A percentile compares a stretch with the other conserved stretches of the same genome.
phyloP scores from a whole-genome alignment of 2,329 filamentous ascomycete species.

The Juglanconis juglandina region DNA sequence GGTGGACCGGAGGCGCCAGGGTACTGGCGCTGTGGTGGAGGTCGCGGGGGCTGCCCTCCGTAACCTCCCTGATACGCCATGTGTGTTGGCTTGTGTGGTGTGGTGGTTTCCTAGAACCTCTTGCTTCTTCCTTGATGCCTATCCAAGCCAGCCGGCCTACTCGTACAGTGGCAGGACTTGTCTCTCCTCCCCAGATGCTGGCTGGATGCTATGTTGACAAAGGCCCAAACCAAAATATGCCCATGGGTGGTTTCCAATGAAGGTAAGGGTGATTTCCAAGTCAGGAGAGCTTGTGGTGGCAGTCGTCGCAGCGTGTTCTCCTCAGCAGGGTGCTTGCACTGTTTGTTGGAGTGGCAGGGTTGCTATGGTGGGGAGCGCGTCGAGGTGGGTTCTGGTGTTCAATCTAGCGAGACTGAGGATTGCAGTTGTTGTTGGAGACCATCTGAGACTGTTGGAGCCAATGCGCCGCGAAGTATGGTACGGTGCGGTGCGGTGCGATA shows the following conservation, averaged over 20 bases:
- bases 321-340: neutral
- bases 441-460: no score
- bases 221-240: neutral
- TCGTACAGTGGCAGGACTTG: no score
- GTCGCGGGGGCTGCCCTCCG: slow-evolving; percentile 38
- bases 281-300: neutral
- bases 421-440: no score
- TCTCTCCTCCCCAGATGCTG: no score
- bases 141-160: neutral
- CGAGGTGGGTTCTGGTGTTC: no score
- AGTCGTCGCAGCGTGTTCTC: neutral
- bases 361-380: no score
- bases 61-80: slow-evolving; percentile 54
- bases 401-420: no score
- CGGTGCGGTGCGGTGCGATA: no score
- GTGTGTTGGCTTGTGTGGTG: neutral
- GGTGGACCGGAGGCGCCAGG: slow-evolving; percentile 27
- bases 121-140: neutral
- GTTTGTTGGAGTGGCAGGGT: neutral
- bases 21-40: slow-evolving; percentile 36
- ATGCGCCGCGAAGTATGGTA: no score
- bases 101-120: slow-evolving; percentile 8
- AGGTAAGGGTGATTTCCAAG: no score
- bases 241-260: neutral
- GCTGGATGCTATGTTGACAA: no score